Evolutionary conservation across 768 basidiomycete species (phyloP), one percentile per base, ranked within the genome.

Genomic region (Auriscalpium microsporum): DNA sequence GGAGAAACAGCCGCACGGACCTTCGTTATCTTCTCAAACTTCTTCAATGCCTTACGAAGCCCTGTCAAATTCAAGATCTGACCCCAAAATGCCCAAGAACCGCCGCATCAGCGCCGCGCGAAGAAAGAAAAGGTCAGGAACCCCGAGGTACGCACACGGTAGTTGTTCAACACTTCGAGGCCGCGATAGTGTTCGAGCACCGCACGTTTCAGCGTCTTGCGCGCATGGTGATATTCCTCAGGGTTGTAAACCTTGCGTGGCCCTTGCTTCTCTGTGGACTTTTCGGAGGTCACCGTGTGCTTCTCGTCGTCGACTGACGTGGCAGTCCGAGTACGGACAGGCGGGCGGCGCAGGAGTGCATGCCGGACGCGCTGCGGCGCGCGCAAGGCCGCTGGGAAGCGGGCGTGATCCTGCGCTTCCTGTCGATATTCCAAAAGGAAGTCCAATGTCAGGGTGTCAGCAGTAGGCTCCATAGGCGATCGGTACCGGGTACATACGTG

Each of bases 1-100:
- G 48, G 46, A 35, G 33, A 4, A 14, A 57, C 66, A 8, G 7
- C 28, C 28, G 28, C 28, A 28, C 28, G 28, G 62, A 87, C 85
- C 68, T 78, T 82, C 13, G 91, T 86, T 4, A 78, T 71, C 66
- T 90, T 94, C 64, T 87, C 87, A 58, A 90, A 93, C 67, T 92
- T 93, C 71, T 87, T 92, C 55, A 93, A 66, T 0, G 84, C 84
- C 66, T 93, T 93, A 28, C 88, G 77, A 67, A 96, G 93, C 1
- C 95, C 96, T 1, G 90, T 89, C 10, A 93, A 69, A 67, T 99
- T 98, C 42, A 97, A 70, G 46, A 87, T 82, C 86, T 91, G 59
- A 21, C 28, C 28, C 28, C 56, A n/a, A 19, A 47, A 59, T 49
- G 59, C 54, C 4, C 34, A 49, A 23, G n/a, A 14, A 23, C 56